phyloP scores from a whole-genome alignment of 2,329 filamentous ascomycete species.

The Amauroascus verrucosus region DNA sequence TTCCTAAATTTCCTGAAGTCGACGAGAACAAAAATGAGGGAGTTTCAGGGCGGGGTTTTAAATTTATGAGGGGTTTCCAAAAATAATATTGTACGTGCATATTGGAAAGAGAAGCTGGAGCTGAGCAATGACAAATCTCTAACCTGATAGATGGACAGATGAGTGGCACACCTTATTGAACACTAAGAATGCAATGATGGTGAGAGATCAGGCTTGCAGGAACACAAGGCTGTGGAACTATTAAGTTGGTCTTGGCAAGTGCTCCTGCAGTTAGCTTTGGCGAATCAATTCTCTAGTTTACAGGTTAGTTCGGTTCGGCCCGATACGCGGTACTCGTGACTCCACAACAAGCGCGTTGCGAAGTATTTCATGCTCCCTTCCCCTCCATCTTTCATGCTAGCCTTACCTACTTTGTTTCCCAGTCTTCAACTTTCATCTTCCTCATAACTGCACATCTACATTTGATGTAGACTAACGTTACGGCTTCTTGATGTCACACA shows the following conservation, averaged over 20 bases:
- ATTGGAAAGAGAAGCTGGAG: neutral
- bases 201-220: neutral
- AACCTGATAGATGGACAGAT: neutral
- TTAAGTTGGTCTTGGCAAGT: neutral
- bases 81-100: neutral
- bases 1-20: no score
- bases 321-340: neutral
- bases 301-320: neutral
- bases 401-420: no score
- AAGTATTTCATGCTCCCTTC: no score
- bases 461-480: neutral
- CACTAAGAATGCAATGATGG: neutral
- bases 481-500: constrained; percentile 2
- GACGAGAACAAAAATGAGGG: no score
- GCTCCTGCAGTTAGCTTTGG: neutral
- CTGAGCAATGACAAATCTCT: neutral
- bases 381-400: neutral
- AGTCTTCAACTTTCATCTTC: no score
- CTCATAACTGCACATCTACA: no score
- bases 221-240: neutral
- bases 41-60: no score
- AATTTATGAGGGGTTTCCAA: neutral
- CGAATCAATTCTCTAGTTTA: neutral
- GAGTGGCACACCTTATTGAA: neutral
- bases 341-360: neutral